Percentiles rank a stretch among this genome's conserved stretches.
phyloP scores from a whole-genome alignment of 805 yeast species.

The Lachancea quebecensis region DNA sequence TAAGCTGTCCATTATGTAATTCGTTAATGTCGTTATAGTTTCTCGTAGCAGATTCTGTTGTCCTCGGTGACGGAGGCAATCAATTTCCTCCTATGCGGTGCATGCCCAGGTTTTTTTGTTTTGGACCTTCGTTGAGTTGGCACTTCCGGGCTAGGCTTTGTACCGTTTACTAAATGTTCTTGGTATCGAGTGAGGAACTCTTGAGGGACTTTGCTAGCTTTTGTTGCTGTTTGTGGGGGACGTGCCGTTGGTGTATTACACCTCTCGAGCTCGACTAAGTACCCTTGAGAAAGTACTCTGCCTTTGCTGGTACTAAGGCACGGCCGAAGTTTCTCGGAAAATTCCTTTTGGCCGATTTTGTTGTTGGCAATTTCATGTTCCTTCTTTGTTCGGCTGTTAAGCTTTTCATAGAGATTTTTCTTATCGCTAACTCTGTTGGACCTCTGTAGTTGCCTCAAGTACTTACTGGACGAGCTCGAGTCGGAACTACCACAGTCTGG shows the following conservation, averaged over 20 bases:
- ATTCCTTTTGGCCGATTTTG: not conserved
- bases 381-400: constrained; percentile 10
- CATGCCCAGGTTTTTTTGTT: constrained; percentile 7
- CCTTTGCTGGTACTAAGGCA: not conserved
- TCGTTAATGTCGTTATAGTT: constrained; percentile 10
- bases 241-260: constrained; percentile 10
- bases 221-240: not conserved
- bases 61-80: constrained; percentile 21
- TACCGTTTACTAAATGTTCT: constrained; percentile 1
- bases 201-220: not conserved
- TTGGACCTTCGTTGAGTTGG: constrained; percentile 3
- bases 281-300: constrained; percentile 19
- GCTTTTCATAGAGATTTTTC: constrained; percentile 27
- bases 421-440: constrained; percentile 31
- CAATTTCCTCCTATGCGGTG: constrained; percentile 17
- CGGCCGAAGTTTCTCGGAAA: not conserved
- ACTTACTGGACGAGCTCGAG: constrained; percentile 17
- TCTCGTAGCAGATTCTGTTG: constrained; percentile 24
- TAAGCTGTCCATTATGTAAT: not conserved
- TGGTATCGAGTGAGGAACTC: constrained; percentile 5
- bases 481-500: constrained; percentile 5
- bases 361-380: not conserved
- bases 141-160: not conserved
- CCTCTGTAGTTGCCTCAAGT: constrained; percentile 22
- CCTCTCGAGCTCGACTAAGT: constrained; percentile 17